A percentile compares a stretch with the other conserved stretches of the same genome.
These are phyloP conservation scores for Mycena indigotica DNA, from an alignment of 768 basidiomycete genomes.

Conservation along the genomic window DNA sequence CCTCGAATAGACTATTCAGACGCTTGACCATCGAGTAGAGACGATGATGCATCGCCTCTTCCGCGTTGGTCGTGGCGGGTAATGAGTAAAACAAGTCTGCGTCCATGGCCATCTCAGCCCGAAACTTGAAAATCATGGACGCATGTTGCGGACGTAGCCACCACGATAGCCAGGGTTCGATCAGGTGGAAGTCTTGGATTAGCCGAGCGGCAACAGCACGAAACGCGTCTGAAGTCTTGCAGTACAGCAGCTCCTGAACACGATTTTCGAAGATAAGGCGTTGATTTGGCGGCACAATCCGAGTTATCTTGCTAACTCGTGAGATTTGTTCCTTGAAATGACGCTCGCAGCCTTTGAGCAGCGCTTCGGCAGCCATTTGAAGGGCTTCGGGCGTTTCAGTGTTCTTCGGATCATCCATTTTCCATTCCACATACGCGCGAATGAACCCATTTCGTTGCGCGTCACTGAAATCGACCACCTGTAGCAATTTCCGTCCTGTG, in stretches of 20 bases:
- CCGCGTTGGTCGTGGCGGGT: not conserved
- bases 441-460: slow-evolving; percentile 6
- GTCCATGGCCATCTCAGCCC: not conserved
- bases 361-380: not conserved
- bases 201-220: not conserved
- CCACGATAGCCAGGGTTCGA: slow-evolving; percentile 1
- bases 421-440: not conserved
- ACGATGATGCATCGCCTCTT: slow-evolving; percentile 1
- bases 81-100: too few species aligned
- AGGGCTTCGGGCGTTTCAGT: not conserved
- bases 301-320: not conserved
- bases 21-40: not conserved
- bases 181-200: not conserved
- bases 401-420: not conserved
- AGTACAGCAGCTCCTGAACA: not conserved
- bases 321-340: slow-evolving; percentile 2
- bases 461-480: slow-evolving; percentile 6
- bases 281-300: not conserved
- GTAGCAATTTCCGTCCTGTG: too few species aligned
- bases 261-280: slow-evolving; percentile 1
- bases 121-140: slow-evolving; percentile 2
- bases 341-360: slow-evolving; percentile 7
- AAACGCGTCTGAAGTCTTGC: not conserved
- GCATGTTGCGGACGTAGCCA: not conserved
- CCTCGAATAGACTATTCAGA: too few species aligned